phyloP scores from a whole-genome alignment of 2,329 filamentous ascomycete species.

The Microsporum ferrugineum region DNA sequence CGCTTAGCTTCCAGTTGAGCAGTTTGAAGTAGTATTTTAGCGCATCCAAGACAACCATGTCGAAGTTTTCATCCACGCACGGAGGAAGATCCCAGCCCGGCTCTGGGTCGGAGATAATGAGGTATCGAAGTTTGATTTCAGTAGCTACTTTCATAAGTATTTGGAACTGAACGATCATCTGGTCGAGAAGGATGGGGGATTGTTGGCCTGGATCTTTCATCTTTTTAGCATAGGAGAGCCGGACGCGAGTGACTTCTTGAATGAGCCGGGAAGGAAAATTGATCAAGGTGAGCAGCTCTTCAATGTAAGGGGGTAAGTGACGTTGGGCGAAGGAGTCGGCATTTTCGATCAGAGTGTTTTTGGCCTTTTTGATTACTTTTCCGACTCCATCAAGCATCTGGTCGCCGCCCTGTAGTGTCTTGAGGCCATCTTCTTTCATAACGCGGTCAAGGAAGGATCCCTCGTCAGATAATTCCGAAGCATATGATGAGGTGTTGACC shows the following conservation, averaged over 20 bases:
- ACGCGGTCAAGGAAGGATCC: constrained; percentile 88
- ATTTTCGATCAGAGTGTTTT: constrained; percentile 78
- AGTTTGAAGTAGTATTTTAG: constrained; percentile 98
- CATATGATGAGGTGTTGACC: constrained; percentile 50
- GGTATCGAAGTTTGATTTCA: constrained; percentile 81
- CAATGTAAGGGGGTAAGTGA: constrained; percentile 89
- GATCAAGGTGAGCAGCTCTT: constrained; percentile 88
- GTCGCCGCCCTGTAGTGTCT: constrained; percentile 70
- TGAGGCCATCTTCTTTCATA: constrained; percentile 88
- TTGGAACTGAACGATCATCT: constrained; percentile 96
- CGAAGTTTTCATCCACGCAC: constrained; percentile 94
- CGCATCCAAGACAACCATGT: constrained; percentile 79
- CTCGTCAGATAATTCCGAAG: constrained; percentile 71
- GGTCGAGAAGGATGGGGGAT: constrained; percentile 86
- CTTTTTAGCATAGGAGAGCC: constrained; percentile 80
- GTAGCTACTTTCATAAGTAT: constrained; percentile 85
- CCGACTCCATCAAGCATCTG: constrained; percentile 67
- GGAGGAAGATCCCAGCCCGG: constrained; percentile 90
- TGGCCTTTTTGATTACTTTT: constrained; percentile 83
- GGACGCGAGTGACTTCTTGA: constrained; percentile 88
- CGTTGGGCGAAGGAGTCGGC: constrained; percentile 73
- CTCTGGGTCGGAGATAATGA: constrained; percentile 71
- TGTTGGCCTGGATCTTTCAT: constrained; percentile 93
- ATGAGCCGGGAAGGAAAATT: constrained; percentile 94
- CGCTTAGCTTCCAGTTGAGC: constrained; percentile 92